A percentile compares a stretch with the other conserved stretches of the same genome.
These are phyloP conservation scores for Fusarium denticulatum DNA, from an alignment of 2,329 filamentous ascomycete species.

Conservation along the genomic window DNA sequence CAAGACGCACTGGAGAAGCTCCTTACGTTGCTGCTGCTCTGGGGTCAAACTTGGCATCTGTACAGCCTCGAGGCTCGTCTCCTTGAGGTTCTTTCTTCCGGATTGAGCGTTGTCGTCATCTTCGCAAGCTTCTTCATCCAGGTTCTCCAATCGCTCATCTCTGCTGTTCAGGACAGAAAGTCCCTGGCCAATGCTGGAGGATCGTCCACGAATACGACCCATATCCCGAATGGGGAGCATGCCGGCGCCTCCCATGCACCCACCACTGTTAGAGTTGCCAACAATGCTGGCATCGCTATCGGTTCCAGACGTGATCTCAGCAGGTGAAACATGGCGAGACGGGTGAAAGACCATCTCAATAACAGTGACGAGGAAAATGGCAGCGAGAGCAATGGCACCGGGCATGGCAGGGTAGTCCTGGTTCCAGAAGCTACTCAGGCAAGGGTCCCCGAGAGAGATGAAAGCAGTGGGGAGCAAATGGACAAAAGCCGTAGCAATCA, in stretches of 20 bases:
- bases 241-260: constrained; percentile 41
- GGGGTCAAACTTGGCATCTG: constrained; percentile 48
- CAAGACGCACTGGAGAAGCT: constrained; percentile 79
- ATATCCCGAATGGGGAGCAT: constrained; percentile 48
- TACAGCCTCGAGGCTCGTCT: constrained; percentile 39
- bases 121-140: constrained; percentile 23
- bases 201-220: constrained; percentile 48
- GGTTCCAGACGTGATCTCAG: constrained; percentile 6
- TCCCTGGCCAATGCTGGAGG: constrained; percentile 48
- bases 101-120: constrained; percentile 23
- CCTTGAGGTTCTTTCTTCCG: constrained; percentile 35
- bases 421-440: constrained; percentile 80
- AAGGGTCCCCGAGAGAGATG: constrained; percentile 69
- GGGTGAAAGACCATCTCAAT: constrained; percentile 77
- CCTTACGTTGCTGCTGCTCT: constrained; percentile 69
- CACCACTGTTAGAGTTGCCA: constrained; percentile 20
- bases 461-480: constrained; percentile 77
- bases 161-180: constrained; percentile 46
- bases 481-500: constrained; percentile 80
- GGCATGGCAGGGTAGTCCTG: constrained; percentile 79
- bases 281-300: background rate
- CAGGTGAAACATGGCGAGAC: constrained; percentile 46
- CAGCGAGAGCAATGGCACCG: constrained; percentile 81
- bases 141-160: constrained; percentile 21
- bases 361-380: constrained; percentile 80